phyloP scores from a whole-genome alignment of 1,284 basidiomycete species.

The Puccinia triticina region DNA sequence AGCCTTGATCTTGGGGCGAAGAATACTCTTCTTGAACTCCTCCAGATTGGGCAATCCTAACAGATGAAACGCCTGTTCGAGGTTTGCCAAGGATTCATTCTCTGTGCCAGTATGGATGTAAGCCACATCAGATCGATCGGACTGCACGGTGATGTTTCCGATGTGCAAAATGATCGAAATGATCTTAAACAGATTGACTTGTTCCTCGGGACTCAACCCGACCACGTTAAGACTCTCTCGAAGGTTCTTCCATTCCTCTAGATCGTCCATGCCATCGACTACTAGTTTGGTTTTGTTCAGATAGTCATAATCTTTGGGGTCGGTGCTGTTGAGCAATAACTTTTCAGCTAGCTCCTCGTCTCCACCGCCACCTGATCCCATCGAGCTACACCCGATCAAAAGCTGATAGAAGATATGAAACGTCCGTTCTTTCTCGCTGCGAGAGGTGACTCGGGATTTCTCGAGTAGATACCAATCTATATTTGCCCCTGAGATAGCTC shows the following conservation, averaged over 20 bases:
- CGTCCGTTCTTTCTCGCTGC: conserved; percentile 83
- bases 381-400: conserved; percentile 62
- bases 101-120: conserved; percentile 65
- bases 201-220: conserved; percentile 81
- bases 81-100: conserved; percentile 54
- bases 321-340: conserved; percentile 72
- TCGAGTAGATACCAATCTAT: conserved; percentile 99
- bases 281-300: conserved; percentile 85
- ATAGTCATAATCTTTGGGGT: conserved; percentile 83
- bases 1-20: conserved; percentile 85
- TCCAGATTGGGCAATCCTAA: conserved; percentile 80
- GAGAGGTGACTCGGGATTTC: conserved; percentile 90
- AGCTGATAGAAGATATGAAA: conserved; percentile 98
- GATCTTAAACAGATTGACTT: conserved; percentile 90
- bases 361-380: conserved; percentile 54
- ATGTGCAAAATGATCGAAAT: conserved; percentile 92
- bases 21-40: conserved; percentile 84
- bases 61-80: conserved; percentile 86
- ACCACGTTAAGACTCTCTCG: conserved; percentile 81
- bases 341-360: conserved; percentile 64
- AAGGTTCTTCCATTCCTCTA: conserved; percentile 80
- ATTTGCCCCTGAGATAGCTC: conserved; percentile 95
- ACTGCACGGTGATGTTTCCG: conserved; percentile 84
- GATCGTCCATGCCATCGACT: conserved; percentile 93
- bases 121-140: conserved; percentile 84